These are phyloP conservation scores for Metschnikowia picachoensis DNA, from an alignment of 805 yeast genomes.

Conservation along the genomic window DNA sequence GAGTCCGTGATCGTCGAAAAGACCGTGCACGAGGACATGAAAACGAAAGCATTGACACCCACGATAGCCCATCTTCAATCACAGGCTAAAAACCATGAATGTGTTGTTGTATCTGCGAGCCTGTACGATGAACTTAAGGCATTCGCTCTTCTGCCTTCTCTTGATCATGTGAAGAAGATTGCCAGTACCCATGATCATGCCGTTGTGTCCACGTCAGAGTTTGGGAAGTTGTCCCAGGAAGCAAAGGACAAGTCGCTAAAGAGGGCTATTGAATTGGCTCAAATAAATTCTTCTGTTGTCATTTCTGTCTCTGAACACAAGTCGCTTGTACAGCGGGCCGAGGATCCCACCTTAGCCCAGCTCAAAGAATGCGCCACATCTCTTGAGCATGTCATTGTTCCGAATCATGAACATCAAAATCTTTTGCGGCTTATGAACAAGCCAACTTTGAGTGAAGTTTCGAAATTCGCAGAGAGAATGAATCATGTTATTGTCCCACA, in stretches of 20 bases:
- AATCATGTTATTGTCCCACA: slow-evolving; percentile 13
- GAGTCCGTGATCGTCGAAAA: slow-evolving; percentile 5
- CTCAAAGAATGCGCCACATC: slow-evolving; percentile 11
- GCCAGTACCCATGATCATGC: slow-evolving; percentile 6
- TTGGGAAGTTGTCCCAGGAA: background rate
- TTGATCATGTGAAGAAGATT: slow-evolving; percentile 6
- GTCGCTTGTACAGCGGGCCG: slow-evolving; percentile 9
- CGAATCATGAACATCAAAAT: slow-evolving; percentile 11
- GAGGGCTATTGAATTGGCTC: slow-evolving; percentile 24
- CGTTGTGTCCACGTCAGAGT: slow-evolving; percentile 3
- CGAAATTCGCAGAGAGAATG: slow-evolving; percentile 11
- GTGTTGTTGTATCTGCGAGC: slow-evolving; percentile 7
- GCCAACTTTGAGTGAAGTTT: slow-evolving; percentile 20
- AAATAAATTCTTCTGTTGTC: slow-evolving; percentile 27
- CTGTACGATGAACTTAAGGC: slow-evolving; percentile 2
- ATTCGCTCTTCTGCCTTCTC: slow-evolving; percentile 9
- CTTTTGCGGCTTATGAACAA: slow-evolving; percentile 6
- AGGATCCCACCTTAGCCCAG: slow-evolving; percentile 20
- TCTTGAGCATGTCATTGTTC: slow-evolving; percentile 16
- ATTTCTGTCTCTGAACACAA: slow-evolving; percentile 27
- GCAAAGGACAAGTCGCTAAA: slow-evolving; percentile 1
- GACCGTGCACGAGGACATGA: slow-evolving; percentile 4
- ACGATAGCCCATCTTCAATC: slow-evolving; percentile 9
- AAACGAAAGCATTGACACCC: slow-evolving; percentile 11
- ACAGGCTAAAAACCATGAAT: slow-evolving; percentile 6